A percentile compares a stretch with the other conserved stretches of the same genome.
Conservation (phyloP, 2,329 filamentous ascomycete species). For the Tolypocladium pustulatum region DNA sequence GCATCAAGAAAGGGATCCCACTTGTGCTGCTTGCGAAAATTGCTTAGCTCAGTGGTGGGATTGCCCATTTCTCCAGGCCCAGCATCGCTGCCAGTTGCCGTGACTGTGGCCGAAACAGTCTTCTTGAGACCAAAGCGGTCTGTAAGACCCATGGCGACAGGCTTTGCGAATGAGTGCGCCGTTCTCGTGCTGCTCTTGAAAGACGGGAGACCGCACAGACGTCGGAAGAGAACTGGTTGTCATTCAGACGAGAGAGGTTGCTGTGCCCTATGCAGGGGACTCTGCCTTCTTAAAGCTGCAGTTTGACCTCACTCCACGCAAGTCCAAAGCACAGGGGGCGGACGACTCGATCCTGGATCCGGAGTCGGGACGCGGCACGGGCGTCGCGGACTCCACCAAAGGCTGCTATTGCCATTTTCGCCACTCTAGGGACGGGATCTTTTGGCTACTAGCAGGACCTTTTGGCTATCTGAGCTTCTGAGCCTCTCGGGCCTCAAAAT, state of each 20-base stretch:
- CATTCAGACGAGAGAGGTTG: neutral
- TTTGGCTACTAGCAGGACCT: neutral
- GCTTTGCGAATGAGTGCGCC: neutral
- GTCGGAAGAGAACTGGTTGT: too few species aligned
- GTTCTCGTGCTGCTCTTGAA: neutral
- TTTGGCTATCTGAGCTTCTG: neutral
- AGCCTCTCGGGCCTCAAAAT: neutral
- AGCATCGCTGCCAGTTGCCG: slow-evolving; percentile 7
- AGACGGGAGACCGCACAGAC: too few species aligned
- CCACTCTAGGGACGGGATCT: neutral
- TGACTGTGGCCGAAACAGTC: slow-evolving; percentile 4
- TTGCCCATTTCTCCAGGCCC: slow-evolving; percentile 5
- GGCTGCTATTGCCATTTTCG: neutral
- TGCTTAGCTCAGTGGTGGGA: slow-evolving; percentile 18
- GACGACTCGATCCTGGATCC: neutral
- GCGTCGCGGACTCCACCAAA: neutral
- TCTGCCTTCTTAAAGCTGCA: neutral
- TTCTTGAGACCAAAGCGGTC: slow-evolving; percentile 9
- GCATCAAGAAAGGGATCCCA: slow-evolving; percentile 47
- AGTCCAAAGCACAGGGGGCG: neutral
- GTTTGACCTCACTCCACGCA: neutral
- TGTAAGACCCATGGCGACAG: slow-evolving; percentile 10
- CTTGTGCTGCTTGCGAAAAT: slow-evolving; percentile 39
- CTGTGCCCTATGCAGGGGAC: neutral
- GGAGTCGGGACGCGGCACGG: neutral